Evolutionary conservation across 352 stramenopile species (phyloP).

Genomic region (Pythium guiyangense): DNA sequence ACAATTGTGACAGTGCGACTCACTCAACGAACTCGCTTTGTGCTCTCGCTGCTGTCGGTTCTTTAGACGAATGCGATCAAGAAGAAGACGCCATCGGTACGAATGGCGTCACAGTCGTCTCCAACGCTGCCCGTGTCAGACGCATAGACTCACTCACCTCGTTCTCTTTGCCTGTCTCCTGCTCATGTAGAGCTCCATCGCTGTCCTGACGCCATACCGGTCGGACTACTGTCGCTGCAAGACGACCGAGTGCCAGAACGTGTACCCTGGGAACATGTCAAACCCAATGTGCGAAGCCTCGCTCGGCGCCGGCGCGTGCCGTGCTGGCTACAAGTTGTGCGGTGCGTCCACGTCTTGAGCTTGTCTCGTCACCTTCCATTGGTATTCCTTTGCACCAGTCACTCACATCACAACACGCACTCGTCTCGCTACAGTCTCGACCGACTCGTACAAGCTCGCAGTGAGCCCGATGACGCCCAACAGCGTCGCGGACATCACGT

Average conservation of each 20-base stretch:
- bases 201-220: constrained; percentile 30
- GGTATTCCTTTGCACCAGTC: no score
- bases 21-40: neutral
- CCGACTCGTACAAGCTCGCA: constrained; percentile 68
- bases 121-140: neutral
- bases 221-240: constrained; percentile 72
- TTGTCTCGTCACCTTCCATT: no score
- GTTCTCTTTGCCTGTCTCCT: neutral
- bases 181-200: neutral
- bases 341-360: constrained; percentile 9
- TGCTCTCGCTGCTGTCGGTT: neutral
- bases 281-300: constrained; percentile 41
- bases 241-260: constrained; percentile 61
- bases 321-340: constrained; percentile 54
- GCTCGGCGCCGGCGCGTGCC: constrained; percentile 45
- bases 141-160: neutral
- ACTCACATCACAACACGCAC: neutral
- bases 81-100: neutral
- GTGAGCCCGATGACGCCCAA: constrained; percentile 50
- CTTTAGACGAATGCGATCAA: neutral
- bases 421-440: constrained; percentile 34
- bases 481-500: constrained; percentile 58
- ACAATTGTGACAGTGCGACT: neutral
- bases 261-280: constrained; percentile 41
- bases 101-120: neutral